Conservation (phyloP, 129 eudicot species). For the Heracleum sosnowskyi region DNA sequence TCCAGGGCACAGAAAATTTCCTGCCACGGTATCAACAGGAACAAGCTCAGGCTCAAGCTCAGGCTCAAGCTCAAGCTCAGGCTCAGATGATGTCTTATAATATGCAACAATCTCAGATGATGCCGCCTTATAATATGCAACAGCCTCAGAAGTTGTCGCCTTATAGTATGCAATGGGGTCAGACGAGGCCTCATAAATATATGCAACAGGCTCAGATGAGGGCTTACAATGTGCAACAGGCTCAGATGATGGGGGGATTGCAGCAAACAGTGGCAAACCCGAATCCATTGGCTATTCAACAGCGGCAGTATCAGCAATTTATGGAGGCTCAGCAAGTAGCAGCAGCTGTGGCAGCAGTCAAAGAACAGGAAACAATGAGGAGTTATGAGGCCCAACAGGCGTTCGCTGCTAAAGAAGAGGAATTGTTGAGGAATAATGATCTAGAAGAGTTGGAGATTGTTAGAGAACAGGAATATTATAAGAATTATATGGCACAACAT, state of each 20-base stretch:
- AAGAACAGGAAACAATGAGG: slow-evolving; percentile 33
- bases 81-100: background rate
- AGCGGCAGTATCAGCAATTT: slow-evolving; percentile 40
- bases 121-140: slow-evolving; percentile 33
- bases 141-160: background rate
- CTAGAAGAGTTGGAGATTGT: background rate
- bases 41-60: slow-evolving; percentile 13
- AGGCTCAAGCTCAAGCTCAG: slow-evolving; percentile 9
- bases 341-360: slow-evolving; percentile 22
- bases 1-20: slow-evolving; percentile 39
- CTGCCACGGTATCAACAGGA: slow-evolving; percentile 17
- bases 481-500: background rate
- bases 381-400: background rate
- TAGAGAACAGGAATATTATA: background rate
- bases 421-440: slow-evolving; percentile 18
- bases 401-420: slow-evolving; percentile 32
- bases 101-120: slow-evolving; percentile 18
- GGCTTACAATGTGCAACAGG: slow-evolving; percentile 34
- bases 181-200: slow-evolving; percentile 25
- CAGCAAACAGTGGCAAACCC: background rate
- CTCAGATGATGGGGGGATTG: background rate
- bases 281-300: slow-evolving; percentile 25
- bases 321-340: slow-evolving; percentile 39
- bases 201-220: slow-evolving; percentile 27
- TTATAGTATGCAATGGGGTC: slow-evolving; percentile 15